These are phyloP conservation scores for Omphalea diandra DNA, from an alignment of 441 rosid species.

Conservation along the genomic window DNA sequence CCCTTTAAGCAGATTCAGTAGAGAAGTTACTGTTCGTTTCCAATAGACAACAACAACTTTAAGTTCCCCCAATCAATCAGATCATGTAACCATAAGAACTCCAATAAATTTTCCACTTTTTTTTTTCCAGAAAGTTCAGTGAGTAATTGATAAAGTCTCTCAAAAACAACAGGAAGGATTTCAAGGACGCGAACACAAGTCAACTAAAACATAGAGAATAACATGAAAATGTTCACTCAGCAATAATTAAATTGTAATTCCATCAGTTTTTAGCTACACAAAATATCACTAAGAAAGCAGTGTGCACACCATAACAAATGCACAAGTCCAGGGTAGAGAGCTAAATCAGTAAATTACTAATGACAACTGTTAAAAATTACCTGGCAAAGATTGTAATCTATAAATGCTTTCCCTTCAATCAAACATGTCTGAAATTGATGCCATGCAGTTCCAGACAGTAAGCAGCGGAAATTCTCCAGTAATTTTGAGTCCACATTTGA, in stretches of 20 bases:
- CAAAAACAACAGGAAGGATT: constrained; percentile 75
- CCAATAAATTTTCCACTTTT: constrained; percentile 37
- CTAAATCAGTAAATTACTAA: constrained; percentile 16
- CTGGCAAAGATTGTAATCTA: constrained; percentile 84
- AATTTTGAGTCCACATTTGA: constrained; percentile 41
- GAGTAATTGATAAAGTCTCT: constrained; percentile 48
- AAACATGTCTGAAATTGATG: constrained; percentile 67
- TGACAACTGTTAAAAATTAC: constrained; percentile 39
- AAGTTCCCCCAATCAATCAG: constrained; percentile 94
- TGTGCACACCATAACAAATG: not conserved
- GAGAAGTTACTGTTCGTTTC: constrained; percentile 69
- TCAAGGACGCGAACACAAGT: constrained; percentile 93
- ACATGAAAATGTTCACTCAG: constrained; percentile 13
- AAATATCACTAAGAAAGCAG: constrained; percentile 1
- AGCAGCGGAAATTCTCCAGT: constrained; percentile 48
- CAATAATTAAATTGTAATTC: not conserved
- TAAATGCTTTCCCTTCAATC: constrained; percentile 77
- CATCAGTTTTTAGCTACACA: not conserved
- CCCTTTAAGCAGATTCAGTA: constrained; percentile 57
- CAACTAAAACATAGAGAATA: constrained; percentile 59
- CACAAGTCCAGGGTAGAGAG: constrained; percentile 14
- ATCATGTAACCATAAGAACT: constrained; percentile 86
- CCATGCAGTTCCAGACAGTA: constrained; percentile 73
- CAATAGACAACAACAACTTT: constrained; percentile 85
- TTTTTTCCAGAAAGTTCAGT: constrained; percentile 31